Evolutionary conservation across 768 basidiomycete genomes (phyloP).

Genomic region (Harrya chromipes): DNA sequence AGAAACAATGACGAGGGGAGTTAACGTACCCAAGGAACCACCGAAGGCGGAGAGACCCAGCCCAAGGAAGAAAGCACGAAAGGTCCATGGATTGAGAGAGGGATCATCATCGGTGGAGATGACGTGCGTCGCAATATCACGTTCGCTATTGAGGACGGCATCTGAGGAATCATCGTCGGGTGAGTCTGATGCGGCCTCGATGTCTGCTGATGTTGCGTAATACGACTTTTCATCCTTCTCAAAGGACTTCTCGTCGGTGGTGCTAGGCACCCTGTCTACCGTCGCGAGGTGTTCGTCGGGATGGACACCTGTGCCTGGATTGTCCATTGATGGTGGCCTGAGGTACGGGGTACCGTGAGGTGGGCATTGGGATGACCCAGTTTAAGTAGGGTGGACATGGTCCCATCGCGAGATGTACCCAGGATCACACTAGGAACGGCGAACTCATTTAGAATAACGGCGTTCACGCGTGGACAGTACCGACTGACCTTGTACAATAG

Average conservation of each 20-base stretch:
- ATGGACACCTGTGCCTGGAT: background rate
- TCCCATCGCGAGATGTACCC: no score
- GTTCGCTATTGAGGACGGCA: conserved; percentile 37
- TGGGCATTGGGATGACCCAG: background rate
- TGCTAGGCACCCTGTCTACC: background rate
- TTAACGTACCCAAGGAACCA: conserved; percentile 42
- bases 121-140: conserved; percentile 46
- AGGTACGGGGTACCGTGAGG: background rate
- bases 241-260: conserved; percentile 9
- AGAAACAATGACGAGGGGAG: background rate
- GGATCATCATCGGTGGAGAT: conserved; percentile 37
- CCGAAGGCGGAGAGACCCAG: conserved; percentile 52
- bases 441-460: background rate
- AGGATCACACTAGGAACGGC: no score
- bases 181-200: conserved; percentile 23
- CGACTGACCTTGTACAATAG: background rate
- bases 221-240: conserved; percentile 12
- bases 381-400: conserved; percentile 2
- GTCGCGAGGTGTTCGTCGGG: background rate
- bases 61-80: conserved; percentile 51
- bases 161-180: conserved; percentile 8
- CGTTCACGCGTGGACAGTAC: background rate
- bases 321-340: conserved; percentile 3
- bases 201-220: conserved; percentile 29
- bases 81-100: conserved; percentile 31